Conservation (phyloP, 2,329 filamentous ascomycete genomes). For the Diplodia intermedia region DNA sequence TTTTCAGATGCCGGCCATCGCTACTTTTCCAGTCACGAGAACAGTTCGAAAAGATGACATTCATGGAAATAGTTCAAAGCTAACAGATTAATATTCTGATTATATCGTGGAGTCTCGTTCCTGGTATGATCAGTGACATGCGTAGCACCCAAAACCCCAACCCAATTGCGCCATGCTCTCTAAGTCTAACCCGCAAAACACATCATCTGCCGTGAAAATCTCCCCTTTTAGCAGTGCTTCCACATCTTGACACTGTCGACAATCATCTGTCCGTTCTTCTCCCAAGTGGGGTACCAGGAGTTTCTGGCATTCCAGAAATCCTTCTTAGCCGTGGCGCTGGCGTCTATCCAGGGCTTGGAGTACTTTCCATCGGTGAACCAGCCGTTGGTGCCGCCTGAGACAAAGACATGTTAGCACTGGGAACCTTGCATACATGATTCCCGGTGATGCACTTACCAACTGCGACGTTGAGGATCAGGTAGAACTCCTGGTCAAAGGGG, state of each 20-base stretch:
- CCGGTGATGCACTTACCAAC: constrained; percentile 35
- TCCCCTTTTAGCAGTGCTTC: constrained; percentile 31
- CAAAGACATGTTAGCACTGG: background rate
- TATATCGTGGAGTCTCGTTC: constrained; percentile 3
- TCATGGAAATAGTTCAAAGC: background rate
- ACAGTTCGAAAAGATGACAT: background rate
- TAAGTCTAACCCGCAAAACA: background rate
- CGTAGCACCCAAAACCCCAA: constrained; percentile 41
- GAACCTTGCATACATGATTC: background rate
- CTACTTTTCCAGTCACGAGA: too few species aligned
- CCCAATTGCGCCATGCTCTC: constrained; percentile 42
- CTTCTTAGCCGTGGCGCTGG: constrained; percentile 19
- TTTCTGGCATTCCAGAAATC: constrained; percentile 33
- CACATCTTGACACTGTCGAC: constrained; percentile 38
- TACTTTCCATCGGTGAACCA: constrained; percentile 32
- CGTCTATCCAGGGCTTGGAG: constrained; percentile 33
- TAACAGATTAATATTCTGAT: background rate
- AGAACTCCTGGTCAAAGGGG: constrained; percentile 53
- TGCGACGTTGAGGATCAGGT: constrained; percentile 51
- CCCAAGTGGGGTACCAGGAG: constrained; percentile 33
- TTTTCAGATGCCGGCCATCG: too few species aligned
- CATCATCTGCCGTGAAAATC: constrained; percentile 35
- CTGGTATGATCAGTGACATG: constrained; percentile 1
- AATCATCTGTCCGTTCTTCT: constrained; percentile 36
- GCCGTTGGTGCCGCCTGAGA: constrained; percentile 22